Percentiles rank a stretch among this genome's conserved stretches.
phyloP scores from a whole-genome alignment of 129 eudicot genomes.

The carrot (Daucus carota) region DH1_v3.0 NC_030386.2:21970001-21970500 shows the following conservation, averaged over 20 bases:
- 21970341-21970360: not conserved
- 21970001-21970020: conserved; percentile 58
- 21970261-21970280: not conserved
- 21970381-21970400: too few species aligned
- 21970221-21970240: not conserved
- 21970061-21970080: conserved; percentile 82
- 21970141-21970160: conserved; percentile 65
- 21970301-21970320: not conserved
- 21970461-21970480: not conserved
- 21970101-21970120: conserved; percentile 60
- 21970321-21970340: too few species aligned
- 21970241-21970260: not conserved
- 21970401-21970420: not conserved
- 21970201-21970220: conserved; percentile 32
- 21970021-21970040: conserved; percentile 85
- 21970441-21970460: not conserved
- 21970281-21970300: too few species aligned
- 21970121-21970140: conserved; percentile 47
- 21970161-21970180: conserved; percentile 89
- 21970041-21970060: conserved; percentile 72
- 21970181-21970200: conserved; percentile 94
- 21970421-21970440: not conserved
- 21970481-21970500: too few species aligned
- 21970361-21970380: not conserved
- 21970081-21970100: conserved; percentile 88